Base-by-base conservation (phyloP, 129 eudicot species). In the Erigeron canadensis region DNA sequence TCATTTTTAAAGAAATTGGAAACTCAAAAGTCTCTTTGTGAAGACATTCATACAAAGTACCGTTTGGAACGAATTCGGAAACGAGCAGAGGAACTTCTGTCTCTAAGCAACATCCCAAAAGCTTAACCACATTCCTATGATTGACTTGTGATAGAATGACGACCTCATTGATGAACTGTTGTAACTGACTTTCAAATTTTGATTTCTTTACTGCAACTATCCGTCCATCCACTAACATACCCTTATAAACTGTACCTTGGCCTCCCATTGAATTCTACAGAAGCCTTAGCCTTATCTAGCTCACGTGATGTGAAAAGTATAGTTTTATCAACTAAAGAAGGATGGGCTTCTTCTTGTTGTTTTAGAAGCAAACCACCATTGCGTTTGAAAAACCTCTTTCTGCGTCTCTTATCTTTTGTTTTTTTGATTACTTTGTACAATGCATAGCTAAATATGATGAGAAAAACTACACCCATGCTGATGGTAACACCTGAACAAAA, bases 61-160 rank as follows among this genome's bases (percentile, higher is more conserved):
- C 68, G 40, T 63, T 63, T 40, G 48, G 11, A 63, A 63, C 39
- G 68, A 63, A 63, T 17, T 63, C 68, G 8, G 68, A 63, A 15
- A 63, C 68, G 7, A 63, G 23, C 3, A 63, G 15, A 38, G 68
- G 68, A n/a, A n/a, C n/a, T n/a, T n/a, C n/a, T n/a, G n/a, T n/a
- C n/a, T n/a, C n/a, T n/a, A n/a, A n/a, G n/a, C n/a, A n/a, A n/a
- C n/a, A n/a, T n/a, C n/a, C n/a, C n/a, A n/a, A n/a, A n/a, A n/a
- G n/a, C n/a, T n/a, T n/a, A n/a, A n/a, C n/a, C n/a, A n/a, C n/a
- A n/a, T 38, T 45, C 37, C 45, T 39, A 34, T 28, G 19, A 44
- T 28, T 28, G 18, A 38, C n/a, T n/a, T n/a, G n/a, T n/a, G n/a
- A n/a, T n/a, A n/a, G n/a, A n/a, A n/a, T n/a, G n/a, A n/a, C n/a